phyloP scores from a whole-genome alignment of 352 stramenopile species.

The Phytopythium litorale region DNA sequence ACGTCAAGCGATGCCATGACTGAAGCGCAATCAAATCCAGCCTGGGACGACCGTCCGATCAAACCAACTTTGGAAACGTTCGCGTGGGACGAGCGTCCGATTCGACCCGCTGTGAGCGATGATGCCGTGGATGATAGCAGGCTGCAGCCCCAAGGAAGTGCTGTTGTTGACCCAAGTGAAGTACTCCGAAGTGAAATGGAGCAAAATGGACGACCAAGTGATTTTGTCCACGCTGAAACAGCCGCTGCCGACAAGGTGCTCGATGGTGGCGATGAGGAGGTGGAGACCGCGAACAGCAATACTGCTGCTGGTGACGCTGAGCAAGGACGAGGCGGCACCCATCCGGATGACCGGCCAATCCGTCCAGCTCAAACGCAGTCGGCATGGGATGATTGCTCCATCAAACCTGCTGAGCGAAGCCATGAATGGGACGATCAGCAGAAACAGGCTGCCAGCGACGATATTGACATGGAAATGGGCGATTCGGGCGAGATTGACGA shows the following conservation, averaged over 20 bases:
- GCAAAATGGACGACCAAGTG: background rate
- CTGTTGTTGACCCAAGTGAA: background rate
- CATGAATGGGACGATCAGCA: background rate
- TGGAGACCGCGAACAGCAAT: background rate
- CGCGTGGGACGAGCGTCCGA: conserved; percentile 10
- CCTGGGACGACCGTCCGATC: background rate
- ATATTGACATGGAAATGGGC: background rate
- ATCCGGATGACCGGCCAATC: background rate
- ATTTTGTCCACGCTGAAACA: too few relatives aligned
- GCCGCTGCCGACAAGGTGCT: background rate
- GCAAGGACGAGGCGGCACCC: background rate
- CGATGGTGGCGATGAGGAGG: background rate
- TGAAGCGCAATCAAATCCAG: background rate
- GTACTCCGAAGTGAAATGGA: background rate
- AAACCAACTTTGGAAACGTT: background rate
- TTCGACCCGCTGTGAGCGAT: background rate
- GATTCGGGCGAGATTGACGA: background rate
- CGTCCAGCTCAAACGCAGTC: background rate
- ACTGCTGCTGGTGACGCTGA: background rate
- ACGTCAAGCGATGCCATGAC: too few relatives aligned
- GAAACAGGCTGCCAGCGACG: background rate
- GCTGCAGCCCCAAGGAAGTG: background rate
- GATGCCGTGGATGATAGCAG: background rate
- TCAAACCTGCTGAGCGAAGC: background rate
- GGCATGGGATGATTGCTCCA: background rate